These are phyloP conservation scores for Nematocida sp. DNA, from an alignment of 371 early-diverging fungal species.

Conservation along the genomic window DNA sequence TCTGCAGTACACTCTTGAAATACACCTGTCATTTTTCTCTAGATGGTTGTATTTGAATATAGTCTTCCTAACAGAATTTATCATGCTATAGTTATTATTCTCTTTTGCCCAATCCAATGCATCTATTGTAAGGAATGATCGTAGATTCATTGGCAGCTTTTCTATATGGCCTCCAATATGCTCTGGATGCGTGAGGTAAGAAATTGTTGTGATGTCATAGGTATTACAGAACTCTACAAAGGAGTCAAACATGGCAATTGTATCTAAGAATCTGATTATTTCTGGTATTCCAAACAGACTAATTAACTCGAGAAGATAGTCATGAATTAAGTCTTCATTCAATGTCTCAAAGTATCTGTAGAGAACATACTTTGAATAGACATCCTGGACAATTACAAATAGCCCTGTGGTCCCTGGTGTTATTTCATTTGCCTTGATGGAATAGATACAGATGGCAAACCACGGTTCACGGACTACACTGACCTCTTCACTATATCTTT, in stretches of 20 bases:
- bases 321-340: not conserved
- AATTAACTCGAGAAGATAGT: not conserved
- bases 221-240: not conserved
- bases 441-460: conserved; percentile 34
- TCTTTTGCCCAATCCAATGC: not conserved
- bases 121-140: not conserved
- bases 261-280: conserved; percentile 1
- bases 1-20: not conserved
- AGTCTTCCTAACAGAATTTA: not conserved
- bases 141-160: not conserved
- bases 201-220: not conserved
- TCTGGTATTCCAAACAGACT: conserved; percentile 10
- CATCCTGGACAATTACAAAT: conserved; percentile 18
- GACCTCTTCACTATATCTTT: not conserved
- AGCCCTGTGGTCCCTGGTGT: not conserved
- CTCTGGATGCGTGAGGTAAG: not conserved
- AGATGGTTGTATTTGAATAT: not conserved
- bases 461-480: conserved; percentile 34
- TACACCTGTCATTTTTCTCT: not conserved
- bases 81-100: not conserved
- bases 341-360: not conserved
- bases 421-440: not conserved
- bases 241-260: not conserved
- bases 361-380: conserved; percentile 16
- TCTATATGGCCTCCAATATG: conserved; percentile 1